A percentile compares a stretch with the other conserved stretches of the same genome.
Conservation (phyloP, 208 protist species). For the Trichomonas tenax region DNA sequence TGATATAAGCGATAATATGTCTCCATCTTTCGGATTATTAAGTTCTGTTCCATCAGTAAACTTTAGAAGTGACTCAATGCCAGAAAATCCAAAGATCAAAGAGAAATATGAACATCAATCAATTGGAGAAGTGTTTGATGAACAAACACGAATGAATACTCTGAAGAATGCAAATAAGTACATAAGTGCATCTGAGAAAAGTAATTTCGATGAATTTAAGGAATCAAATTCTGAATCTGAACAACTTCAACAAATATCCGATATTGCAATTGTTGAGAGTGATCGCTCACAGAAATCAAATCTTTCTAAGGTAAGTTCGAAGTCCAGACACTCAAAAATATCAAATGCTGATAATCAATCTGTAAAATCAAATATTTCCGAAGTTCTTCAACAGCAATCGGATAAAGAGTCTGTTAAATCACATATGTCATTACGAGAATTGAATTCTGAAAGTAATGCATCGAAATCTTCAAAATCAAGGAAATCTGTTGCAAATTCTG, state of each 20-base stretch:
- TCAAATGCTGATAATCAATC: background rate
- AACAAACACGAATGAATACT: background rate
- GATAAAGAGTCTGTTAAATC: background rate
- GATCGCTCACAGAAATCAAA: background rate
- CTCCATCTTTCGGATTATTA: background rate
- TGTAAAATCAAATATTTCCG: background rate
- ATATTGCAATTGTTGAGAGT: background rate
- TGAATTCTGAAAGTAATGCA: background rate
- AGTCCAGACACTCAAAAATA: background rate
- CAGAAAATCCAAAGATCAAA: background rate
- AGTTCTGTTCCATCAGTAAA: background rate
- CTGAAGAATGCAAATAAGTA: background rate
- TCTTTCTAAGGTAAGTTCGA: background rate
- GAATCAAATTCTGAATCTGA: background rate
- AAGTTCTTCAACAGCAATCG: background rate
- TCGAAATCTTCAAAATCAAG: background rate
- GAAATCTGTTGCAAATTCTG: background rate
- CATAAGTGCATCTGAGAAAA: background rate
- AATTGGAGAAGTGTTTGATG: background rate
- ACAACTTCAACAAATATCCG: background rate
- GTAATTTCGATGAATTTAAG: background rate
- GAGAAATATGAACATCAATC: background rate
- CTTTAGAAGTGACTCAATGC: background rate
- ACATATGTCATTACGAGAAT: background rate
- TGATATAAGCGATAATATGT: background rate